Conservation (phyloP, 2,329 filamentous ascomycete genomes). For the Hymenoscyphus repandus region DNA sequence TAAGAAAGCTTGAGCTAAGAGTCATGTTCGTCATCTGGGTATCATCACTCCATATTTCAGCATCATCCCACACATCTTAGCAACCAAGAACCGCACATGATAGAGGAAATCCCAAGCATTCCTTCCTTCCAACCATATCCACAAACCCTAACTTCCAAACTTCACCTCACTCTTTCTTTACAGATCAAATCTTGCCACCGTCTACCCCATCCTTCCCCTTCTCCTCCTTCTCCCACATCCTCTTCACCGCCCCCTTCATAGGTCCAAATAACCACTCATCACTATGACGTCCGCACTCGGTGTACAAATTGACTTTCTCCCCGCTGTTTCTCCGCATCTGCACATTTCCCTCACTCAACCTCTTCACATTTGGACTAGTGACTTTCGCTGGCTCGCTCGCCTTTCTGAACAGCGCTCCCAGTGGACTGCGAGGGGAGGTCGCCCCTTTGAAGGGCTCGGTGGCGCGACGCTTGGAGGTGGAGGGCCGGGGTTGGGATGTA, state of each 20-base stretch:
- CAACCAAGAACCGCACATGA: no score
- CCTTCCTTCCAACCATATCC: no score
- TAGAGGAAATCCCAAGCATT: no score
- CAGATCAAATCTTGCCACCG: no score
- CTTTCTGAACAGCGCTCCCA: neutral
- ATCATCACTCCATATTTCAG: no score
- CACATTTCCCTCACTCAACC: slow-evolving; percentile 1
- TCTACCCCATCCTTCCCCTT: neutral
- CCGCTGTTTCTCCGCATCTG: slow-evolving; percentile 4
- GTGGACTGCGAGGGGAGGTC: neutral
- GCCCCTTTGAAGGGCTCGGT: neutral
- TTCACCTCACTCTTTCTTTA: no score
- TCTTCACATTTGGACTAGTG: slow-evolving; percentile 1
- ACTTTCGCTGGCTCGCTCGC: neutral
- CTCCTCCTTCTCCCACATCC: slow-evolving; percentile 1
- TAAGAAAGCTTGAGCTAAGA: no score
- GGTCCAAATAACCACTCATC: slow-evolving; percentile 25
- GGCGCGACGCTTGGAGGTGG: neutral
- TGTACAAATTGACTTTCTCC: slow-evolving; percentile 20
- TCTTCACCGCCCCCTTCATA: slow-evolving; percentile 13
- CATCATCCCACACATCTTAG: no score
- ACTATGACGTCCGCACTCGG: slow-evolving; percentile 23
- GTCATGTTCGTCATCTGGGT: no score
- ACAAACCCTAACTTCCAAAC: no score
- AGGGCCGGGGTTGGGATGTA: neutral